phyloP scores from a whole-genome alignment of 495 filamentous ascomycete genomes.

The Penicillium egyptiacum region DNA sequence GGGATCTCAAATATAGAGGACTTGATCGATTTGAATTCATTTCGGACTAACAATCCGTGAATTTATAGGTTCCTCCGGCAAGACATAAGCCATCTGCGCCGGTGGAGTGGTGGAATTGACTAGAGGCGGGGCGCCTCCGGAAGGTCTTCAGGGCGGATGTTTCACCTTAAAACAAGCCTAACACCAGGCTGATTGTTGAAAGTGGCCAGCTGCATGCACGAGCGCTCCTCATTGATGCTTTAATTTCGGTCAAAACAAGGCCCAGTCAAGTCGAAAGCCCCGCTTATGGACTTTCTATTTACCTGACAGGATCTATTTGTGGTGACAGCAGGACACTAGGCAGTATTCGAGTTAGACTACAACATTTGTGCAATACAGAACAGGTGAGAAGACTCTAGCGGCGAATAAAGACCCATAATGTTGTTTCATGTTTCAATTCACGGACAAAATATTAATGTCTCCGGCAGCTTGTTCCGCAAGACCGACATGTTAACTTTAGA shows the following conservation, averaged over 20 bases:
- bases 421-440: background rate
- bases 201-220: background rate
- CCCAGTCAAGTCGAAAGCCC: background rate
- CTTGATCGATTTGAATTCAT: background rate
- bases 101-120: slow-evolving; percentile 4
- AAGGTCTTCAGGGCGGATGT: background rate
- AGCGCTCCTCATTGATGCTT: slow-evolving; percentile 16
- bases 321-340: background rate
- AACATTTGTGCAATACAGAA: background rate
- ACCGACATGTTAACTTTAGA: background rate
- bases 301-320: background rate
- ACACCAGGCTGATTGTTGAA: slow-evolving; percentile 4
- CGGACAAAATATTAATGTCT: background rate
- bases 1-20: background rate
- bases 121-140: slow-evolving; percentile 4
- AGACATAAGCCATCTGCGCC: background rate
- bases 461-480: background rate
- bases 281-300: background rate
- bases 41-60: background rate
- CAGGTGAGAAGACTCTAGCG: background rate
- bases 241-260: background rate
- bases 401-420: background rate
- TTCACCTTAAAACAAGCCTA: slow-evolving; percentile 14
- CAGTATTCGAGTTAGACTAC: background rate
- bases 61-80: background rate